phyloP scores from a whole-genome alignment of 441 rosid genomes.

The Pelargonium myrrhifolium region DNA sequence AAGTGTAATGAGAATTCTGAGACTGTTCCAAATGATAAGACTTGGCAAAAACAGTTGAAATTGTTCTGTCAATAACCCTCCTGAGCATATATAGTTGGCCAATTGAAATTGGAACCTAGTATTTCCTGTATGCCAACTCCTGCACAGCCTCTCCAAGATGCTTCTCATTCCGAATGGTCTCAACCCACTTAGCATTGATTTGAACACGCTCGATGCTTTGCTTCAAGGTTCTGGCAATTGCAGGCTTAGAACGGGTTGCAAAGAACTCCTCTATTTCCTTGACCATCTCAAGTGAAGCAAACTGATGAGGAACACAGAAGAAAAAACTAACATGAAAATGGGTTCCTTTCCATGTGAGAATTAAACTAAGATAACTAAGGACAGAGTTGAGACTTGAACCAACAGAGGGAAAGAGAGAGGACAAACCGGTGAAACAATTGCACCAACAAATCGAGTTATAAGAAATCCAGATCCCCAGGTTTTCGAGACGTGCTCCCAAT shows the following conservation, averaged over 20 bases:
- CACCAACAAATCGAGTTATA: conserved; percentile 56
- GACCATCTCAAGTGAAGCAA: conserved; percentile 71
- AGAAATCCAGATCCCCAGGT: conserved; percentile 79
- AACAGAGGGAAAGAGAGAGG: conserved; percentile 1
- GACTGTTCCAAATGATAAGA: background rate
- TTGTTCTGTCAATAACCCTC: background rate
- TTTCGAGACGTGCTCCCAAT: conserved; percentile 63
- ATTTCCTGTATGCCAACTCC: conserved; percentile 48
- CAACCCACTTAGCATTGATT: conserved; percentile 78
- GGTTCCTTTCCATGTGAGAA: background rate
- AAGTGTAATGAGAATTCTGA: background rate
- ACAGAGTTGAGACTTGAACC: background rate
- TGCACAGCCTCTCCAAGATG: conserved; percentile 39
- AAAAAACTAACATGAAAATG: background rate
- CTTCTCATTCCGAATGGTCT: conserved; percentile 53
- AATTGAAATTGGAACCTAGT: conserved; percentile 15
- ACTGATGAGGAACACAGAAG: conserved; percentile 31
- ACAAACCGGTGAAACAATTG: conserved; percentile 74
- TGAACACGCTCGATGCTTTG: conserved; percentile 75
- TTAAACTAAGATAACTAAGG: background rate
- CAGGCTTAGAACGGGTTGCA: conserved; percentile 44
- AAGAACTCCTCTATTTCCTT: conserved; percentile 83
- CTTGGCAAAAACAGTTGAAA: background rate
- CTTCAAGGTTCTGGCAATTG: conserved; percentile 83
- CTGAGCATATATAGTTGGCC: background rate